Evolutionary conservation across 2,329 filamentous ascomycete genomes (phyloP).

Genomic region (Colletotrichum sp.): DNA sequence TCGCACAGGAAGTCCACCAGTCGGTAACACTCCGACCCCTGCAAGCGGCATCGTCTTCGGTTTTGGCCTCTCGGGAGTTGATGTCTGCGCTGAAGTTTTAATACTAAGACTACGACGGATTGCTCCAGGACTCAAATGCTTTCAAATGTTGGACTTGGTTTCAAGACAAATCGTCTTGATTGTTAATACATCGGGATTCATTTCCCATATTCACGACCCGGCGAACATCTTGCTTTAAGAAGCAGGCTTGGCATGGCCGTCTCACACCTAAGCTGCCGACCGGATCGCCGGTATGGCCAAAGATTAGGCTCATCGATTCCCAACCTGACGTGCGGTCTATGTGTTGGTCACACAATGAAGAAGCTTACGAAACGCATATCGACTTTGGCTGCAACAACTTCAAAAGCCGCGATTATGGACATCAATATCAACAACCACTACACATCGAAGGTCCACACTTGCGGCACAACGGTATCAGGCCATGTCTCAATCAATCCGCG

Average conservation of each 20-base stretch:
- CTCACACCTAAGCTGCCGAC: background rate
- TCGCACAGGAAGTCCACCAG: background rate
- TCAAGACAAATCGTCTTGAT: background rate
- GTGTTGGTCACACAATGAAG: background rate
- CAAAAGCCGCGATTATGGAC: constrained; percentile 38
- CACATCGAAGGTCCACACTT: constrained; percentile 59
- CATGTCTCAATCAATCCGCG: constrained; percentile 48
- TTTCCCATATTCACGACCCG: background rate
- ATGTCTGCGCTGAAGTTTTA: background rate
- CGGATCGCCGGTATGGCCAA: background rate
- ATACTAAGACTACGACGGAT: background rate
- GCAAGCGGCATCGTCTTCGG: background rate
- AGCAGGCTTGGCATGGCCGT: background rate
- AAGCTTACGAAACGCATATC: background rate
- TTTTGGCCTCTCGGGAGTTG: background rate
- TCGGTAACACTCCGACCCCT: background rate
- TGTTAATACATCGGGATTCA: background rate
- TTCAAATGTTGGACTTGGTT: background rate
- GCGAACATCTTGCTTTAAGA: background rate
- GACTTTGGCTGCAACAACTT: background rate
- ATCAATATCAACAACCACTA: constrained; percentile 59
- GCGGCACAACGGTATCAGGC: constrained; percentile 55
- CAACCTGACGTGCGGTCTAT: background rate
- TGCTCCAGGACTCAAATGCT: background rate
- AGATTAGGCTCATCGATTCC: background rate